Base-by-base conservation (phyloP, 805 yeast genomes). In the Candida manassasensis region DNA sequence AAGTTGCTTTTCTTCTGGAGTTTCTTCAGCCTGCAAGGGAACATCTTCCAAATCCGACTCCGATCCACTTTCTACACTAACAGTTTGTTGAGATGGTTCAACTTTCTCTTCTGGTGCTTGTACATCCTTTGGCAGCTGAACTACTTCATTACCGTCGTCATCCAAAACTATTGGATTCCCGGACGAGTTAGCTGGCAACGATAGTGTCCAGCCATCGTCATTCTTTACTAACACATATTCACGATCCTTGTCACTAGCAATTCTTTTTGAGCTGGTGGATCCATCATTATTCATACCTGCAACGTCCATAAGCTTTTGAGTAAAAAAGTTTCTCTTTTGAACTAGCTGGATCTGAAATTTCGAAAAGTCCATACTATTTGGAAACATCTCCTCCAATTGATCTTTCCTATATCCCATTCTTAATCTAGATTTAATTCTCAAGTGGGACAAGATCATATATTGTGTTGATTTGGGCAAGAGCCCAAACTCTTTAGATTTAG, bases 401-500 rank as follows among this genome's bases (percentile, higher is more conserved):
- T 84, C 88, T 38, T 88, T 85, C 0, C 90, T 70, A 52, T 84
- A 89, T 1, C 99, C 99, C 95, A 93, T 81, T 62, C 99, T 78
- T 53, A 93, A 71, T 39, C 99, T 65, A 0, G 97, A 89, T 42
- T 87, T 73, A 17, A 88, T 62, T 38, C 99, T 59, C 11, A 95
- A 71, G 40, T 85, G 86, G 7, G 93, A 85, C 9, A 93, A 61
- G 3, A 87, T 76, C 75, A 88, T 86, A 53, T 93, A 93, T 53
- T 88, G 96, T 0, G 95, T 80, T 0, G 88, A 75, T 33, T 81
- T 63, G 0, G 98, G 96, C n/a, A 93, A 62, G 14, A 70, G 69
- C 9, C 71, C 67, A 52, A 93, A 93, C 43, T 84, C 88, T 15
- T 73, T 61, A 0, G 97, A 88, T 3, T 79, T 73, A 7, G 96